Conservation (phyloP, 140 eudicot species). For the Anethum foeniculum region DNA sequence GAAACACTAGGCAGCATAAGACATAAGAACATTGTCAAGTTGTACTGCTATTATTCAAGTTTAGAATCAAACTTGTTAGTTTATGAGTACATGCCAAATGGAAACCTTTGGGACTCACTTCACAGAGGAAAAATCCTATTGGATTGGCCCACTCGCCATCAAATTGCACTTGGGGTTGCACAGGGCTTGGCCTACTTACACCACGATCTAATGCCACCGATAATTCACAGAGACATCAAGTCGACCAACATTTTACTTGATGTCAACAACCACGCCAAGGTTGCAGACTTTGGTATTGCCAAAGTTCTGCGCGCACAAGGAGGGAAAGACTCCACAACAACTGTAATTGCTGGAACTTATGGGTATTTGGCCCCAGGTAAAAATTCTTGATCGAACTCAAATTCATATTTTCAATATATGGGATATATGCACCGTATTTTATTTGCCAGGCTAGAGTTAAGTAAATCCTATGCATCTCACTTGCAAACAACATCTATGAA, state of each 20-base stretch:
- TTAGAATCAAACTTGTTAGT: conserved; percentile 76
- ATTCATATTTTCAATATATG: not conserved
- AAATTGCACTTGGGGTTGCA: conserved; percentile 83
- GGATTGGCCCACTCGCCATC: conserved; percentile 84
- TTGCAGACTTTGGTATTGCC: conserved; percentile 95
- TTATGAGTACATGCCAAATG: conserved; percentile 89
- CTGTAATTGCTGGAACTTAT: conserved; percentile 84
- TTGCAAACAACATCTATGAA: not conserved
- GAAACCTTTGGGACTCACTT: conserved; percentile 89
- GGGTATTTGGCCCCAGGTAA: conserved; percentile 95
- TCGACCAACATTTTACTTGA: conserved; percentile 85
- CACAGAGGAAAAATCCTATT: conserved; percentile 61
- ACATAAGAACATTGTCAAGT: conserved; percentile 85
- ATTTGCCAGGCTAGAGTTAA: not conserved
- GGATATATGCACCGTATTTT: not conserved
- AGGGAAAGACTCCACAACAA: conserved; percentile 72
- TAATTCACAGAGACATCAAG: conserved; percentile 89
- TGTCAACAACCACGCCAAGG: conserved; percentile 58
- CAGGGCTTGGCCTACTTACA: conserved; percentile 94
- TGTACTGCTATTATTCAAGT: conserved; percentile 73
- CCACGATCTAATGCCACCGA: conserved; percentile 77
- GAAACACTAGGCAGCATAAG: conserved; percentile 88
- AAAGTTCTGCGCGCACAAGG: conserved; percentile 74
- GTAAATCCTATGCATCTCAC: not conserved
- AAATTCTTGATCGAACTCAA: conserved; percentile 4